Evolutionary conservation across 805 yeast species (phyloP).

Genomic region (Scheffersomyces amazonensis): DNA sequence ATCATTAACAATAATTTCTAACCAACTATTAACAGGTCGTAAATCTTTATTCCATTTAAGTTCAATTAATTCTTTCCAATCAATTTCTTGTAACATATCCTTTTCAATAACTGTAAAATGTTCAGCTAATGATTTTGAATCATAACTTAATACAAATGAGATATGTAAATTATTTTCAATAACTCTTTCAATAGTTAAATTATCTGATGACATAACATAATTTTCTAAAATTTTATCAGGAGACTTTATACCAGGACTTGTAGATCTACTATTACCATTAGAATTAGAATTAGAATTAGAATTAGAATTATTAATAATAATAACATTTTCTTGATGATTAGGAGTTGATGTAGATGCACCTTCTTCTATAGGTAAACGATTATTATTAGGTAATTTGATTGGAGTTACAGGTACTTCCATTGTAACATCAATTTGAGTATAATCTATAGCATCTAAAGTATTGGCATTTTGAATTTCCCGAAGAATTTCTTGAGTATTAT

Average conservation of each 20-base stretch:
- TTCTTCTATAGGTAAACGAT: too few relatives aligned
- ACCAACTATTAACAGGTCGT: constrained; percentile 78
- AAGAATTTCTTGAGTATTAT: constrained; percentile 31
- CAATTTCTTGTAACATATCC: constrained; percentile 79
- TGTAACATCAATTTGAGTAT: constrained; percentile 11
- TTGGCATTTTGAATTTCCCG: constrained; percentile 38
- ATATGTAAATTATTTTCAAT: constrained; percentile 58
- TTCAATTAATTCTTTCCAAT: constrained; percentile 87
- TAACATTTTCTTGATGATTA: constrained; percentile 6
- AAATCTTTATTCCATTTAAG: constrained; percentile 67
- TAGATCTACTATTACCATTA: not conserved
- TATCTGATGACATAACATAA: constrained; percentile 27
- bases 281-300: not conserved
- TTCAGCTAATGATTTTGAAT: constrained; percentile 63
- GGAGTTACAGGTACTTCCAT: constrained; percentile 33
- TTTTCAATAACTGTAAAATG: constrained; percentile 86
- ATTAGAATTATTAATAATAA: not conserved
- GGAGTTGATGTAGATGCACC: constrained; percentile 12
- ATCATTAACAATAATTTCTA: constrained; percentile 63
- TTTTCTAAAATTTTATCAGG: constrained; percentile 35
- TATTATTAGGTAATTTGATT: constrained; percentile 3
- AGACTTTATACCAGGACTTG: constrained; percentile 7
- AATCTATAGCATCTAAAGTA: constrained; percentile 30
- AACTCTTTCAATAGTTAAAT: constrained; percentile 35
- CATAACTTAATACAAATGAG: constrained; percentile 76